Conservation (phyloP, 148 eudicot genomes). For the Rhododendron williamsianum region DNA sequence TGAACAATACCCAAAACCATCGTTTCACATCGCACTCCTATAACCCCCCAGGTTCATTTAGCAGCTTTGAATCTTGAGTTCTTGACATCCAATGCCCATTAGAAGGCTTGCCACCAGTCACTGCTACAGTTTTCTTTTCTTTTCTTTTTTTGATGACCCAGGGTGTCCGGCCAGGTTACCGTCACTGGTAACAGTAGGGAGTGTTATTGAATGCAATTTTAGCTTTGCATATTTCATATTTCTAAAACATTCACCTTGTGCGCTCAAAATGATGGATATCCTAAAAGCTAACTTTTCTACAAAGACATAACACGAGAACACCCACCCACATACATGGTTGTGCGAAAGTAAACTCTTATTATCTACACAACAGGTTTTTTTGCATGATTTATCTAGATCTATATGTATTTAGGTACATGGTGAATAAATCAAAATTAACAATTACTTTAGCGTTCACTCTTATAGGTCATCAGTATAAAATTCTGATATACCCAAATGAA, state of each 20-base stretch:
- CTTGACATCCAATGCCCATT: neutral
- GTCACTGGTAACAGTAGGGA: neutral
- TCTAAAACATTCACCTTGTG: neutral
- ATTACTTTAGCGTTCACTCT: neutral
- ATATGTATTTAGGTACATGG: neutral
- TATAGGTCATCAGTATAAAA: neutral
- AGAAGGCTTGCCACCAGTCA: neutral
- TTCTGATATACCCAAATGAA: neutral
- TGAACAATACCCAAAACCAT: neutral
- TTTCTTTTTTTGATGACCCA: neutral
- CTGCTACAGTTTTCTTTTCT: neutral
- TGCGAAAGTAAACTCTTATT: neutral
- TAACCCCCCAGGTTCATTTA: neutral
- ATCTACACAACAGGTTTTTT: neutral
- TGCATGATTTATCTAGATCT: neutral
- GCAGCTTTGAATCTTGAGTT: neutral
- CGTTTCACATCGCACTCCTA: neutral
- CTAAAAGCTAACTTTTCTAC: too few species aligned
- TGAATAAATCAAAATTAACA: neutral
- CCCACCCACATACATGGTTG: neutral
- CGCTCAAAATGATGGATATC: neutral
- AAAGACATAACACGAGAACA: neutral
- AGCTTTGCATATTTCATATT: neutral
- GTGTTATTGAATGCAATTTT: neutral
- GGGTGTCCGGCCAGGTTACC: neutral